These are phyloP conservation scores for Cymbopogon citratus DNA, from an alignment of 176 grass and related monocot species.

Conservation along the genomic window DNA sequence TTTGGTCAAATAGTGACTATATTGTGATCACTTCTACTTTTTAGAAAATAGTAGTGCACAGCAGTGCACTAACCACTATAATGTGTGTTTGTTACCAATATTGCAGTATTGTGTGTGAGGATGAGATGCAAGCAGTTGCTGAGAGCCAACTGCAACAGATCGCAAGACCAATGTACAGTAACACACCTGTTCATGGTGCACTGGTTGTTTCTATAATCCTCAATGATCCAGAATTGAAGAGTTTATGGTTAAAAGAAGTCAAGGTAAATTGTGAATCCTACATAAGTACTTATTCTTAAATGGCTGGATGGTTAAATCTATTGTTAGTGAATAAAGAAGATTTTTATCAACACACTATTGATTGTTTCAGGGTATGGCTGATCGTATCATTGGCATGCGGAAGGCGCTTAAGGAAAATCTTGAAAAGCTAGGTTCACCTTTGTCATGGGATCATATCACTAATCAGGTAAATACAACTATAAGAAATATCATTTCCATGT, in stretches of 20 bases:
- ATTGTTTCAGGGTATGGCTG: constrained; percentile 73
- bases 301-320: background rate
- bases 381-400: constrained; percentile 93
- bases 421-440: constrained; percentile 67
- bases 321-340: background rate
- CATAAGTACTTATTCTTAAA: background rate
- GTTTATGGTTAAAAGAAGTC: constrained; percentile 85
- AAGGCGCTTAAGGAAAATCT: constrained; percentile 76
- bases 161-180: constrained; percentile 97
- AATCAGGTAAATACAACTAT: constrained; percentile 67
- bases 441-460: constrained; percentile 92
- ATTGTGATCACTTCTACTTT: background rate
- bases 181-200: constrained; percentile 87
- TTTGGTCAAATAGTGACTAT: background rate
- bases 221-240: constrained; percentile 80
- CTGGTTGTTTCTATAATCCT: constrained; percentile 89
- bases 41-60: background rate
- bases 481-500: background rate
- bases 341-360: background rate
- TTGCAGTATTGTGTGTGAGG: constrained; percentile 80
- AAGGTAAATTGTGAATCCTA: constrained; percentile 52
- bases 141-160: constrained; percentile 97
- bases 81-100: background rate
- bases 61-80: background rate
- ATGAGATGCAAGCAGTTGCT: constrained; percentile 89